phyloP scores from a whole-genome alignment of 306 rosid species.

The Sphenostylis stenocarpa region DNA sequence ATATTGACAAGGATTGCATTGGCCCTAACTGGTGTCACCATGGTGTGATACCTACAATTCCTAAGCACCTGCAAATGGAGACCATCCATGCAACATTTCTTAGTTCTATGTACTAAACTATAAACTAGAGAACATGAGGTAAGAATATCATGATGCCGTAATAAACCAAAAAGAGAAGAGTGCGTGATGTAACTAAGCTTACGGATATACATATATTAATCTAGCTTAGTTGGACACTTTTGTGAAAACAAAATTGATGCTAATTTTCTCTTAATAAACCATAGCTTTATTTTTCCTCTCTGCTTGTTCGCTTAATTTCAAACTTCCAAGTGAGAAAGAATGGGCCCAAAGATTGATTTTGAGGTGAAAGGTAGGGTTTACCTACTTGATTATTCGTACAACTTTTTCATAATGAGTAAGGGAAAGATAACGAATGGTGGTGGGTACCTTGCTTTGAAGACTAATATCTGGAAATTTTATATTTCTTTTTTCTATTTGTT shows the following conservation, averaged over 20 bases:
- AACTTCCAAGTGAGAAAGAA: background rate
- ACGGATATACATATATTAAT: background rate
- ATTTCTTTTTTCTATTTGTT: background rate
- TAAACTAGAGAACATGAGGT: constrained; percentile 20
- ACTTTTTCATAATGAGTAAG: constrained; percentile 5
- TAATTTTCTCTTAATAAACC: background rate
- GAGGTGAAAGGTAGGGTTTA: constrained; percentile 24
- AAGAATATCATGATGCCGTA: background rate
- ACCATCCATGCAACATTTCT: constrained; percentile 31
- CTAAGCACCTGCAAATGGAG: constrained; percentile 29
- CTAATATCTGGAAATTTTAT: background rate
- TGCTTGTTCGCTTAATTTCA: background rate
- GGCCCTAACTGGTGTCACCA: constrained; percentile 16
- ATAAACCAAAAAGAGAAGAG: constrained; percentile 7
- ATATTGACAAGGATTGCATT: constrained; percentile 24
- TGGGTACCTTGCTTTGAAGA: constrained; percentile 25
- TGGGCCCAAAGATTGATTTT: background rate
- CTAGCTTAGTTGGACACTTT: background rate
- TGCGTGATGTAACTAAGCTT: background rate
- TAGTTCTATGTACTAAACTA: constrained; percentile 6
- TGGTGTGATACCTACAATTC: constrained; percentile 4
- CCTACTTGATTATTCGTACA: constrained; percentile 13
- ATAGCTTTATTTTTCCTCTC: background rate
- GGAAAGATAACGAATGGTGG: constrained; percentile 27
- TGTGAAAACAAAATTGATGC: background rate